A percentile compares a stretch with the other conserved stretches of the same genome.
These are phyloP conservation scores for Cryphonectria radicalis DNA, from an alignment of 2,329 filamentous ascomycete genomes.

Conservation along the genomic window DNA sequence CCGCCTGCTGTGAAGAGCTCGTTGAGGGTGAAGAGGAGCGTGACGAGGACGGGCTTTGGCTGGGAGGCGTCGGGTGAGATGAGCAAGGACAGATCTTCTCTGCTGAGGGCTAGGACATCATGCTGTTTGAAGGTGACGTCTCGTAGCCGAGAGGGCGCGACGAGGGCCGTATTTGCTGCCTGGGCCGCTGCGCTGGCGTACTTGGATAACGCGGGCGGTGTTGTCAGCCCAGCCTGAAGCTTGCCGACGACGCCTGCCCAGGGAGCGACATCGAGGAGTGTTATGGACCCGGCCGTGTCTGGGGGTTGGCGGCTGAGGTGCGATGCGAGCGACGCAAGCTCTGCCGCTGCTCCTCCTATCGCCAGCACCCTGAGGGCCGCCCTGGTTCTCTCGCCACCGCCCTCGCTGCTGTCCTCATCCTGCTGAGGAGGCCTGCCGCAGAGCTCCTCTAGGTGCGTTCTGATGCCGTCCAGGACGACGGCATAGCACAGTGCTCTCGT, in stretches of 20 bases:
- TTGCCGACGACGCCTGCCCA: constrained; percentile 69
- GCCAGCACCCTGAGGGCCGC: constrained; percentile 47
- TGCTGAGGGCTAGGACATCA: constrained; percentile 52
- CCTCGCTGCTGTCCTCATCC: background rate
- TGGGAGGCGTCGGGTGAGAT: constrained; percentile 37
- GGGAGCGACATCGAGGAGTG: constrained; percentile 79
- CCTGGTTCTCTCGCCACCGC: background rate
- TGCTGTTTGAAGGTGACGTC: constrained; percentile 49
- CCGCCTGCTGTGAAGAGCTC: constrained; percentile 86
- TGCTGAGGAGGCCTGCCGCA: background rate
- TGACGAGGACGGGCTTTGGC: constrained; percentile 59
- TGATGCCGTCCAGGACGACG: constrained; percentile 50
- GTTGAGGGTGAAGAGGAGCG: constrained; percentile 92
- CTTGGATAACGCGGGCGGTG: constrained; percentile 48
- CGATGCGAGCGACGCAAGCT: constrained; percentile 60
- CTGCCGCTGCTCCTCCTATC: constrained; percentile 63
- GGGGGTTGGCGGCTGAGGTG: constrained; percentile 41
- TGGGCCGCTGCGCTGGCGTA: constrained; percentile 39
- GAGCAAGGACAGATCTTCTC: constrained; percentile 39
- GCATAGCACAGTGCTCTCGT: constrained; percentile 82
- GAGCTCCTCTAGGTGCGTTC: constrained; percentile 37
- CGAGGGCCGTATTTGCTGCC: constrained; percentile 50
- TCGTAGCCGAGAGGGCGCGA: constrained; percentile 44
- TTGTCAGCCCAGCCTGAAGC: constrained; percentile 61
- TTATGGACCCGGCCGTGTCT: constrained; percentile 48